Evolutionary conservation across 495 filamentous ascomycete species (phyloP).

Genomic region (Penicillium cataractarum): DNA sequence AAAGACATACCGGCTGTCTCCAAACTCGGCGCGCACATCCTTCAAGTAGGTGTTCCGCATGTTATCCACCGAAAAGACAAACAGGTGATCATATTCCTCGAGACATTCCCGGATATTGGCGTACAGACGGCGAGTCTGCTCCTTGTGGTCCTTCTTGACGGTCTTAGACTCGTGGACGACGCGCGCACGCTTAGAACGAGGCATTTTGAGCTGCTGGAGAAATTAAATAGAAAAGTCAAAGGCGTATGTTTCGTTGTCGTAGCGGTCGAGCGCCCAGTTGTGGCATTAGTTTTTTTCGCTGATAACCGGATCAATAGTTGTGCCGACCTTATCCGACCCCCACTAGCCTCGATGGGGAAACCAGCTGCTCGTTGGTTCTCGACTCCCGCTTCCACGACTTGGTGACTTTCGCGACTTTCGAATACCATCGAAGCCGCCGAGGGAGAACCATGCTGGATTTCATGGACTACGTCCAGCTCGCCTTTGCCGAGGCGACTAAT

Average conservation of each 20-base stretch:
- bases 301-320: conserved; percentile 50
- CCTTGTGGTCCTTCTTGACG: conserved; percentile 85
- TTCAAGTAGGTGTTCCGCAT: conserved; percentile 99
- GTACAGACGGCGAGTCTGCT: conserved; percentile 86
- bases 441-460: conserved; percentile 79
- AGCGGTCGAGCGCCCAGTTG: conserved; percentile 13
- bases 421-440: conserved; percentile 2
- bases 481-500: conserved; percentile 82
- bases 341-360: conserved; percentile 41
- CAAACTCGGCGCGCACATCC: conserved; percentile 80
- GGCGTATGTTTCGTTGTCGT: conserved; percentile 6
- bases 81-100: conserved; percentile 83
- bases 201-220: conserved; percentile 64
- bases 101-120: conserved; percentile 83
- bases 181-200: conserved; percentile 90
- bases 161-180: conserved; percentile 88
- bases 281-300: conserved; percentile 35
- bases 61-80: conserved; percentile 93
- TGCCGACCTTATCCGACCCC: conserved; percentile 45
- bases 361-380: conserved; percentile 27
- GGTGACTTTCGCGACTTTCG: no score
- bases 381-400: no score
- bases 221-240: conserved; percentile 3
- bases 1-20: conserved; percentile 73
- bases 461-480: conserved; percentile 96